phyloP scores from a whole-genome alignment of 306 rosid genomes.

The Oemleria cerasiformis region DNA sequence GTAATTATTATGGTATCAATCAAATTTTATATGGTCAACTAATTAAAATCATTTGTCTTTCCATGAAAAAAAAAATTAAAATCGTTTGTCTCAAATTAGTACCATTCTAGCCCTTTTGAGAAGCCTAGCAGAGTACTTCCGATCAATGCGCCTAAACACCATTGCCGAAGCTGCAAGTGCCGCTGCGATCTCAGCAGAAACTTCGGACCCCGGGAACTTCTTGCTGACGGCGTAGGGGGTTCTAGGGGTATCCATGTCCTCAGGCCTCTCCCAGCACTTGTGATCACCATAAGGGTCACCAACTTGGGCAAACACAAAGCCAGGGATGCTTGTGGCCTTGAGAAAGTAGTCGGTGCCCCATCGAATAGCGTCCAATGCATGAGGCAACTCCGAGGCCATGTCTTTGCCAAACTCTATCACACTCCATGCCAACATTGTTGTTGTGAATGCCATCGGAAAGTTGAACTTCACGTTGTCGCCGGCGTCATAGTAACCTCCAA shows the following conservation, averaged over 20 bases:
- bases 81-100: not conserved
- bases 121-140: conserved; percentile 20
- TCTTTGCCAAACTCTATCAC: conserved; percentile 18
- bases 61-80: too few species aligned
- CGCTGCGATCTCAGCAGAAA: conserved; percentile 28
- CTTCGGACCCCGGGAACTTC: conserved; percentile 27
- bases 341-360: conserved; percentile 26
- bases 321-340: conserved; percentile 21
- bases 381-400: conserved; percentile 15
- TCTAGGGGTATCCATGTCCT: conserved; percentile 21
- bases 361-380: conserved; percentile 15
- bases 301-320: conserved; percentile 19
- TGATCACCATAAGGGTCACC: conserved; percentile 22
- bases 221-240: conserved; percentile 24
- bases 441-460: conserved; percentile 27
- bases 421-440: conserved; percentile 22
- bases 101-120: conserved; percentile 30
- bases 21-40: not conserved
- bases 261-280: conserved; percentile 24
- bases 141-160: conserved; percentile 23
- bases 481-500: conserved; percentile 23
- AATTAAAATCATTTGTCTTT: too few species aligned
- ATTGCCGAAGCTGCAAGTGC: conserved; percentile 33
- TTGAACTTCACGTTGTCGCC: conserved; percentile 27
- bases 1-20: not conserved